phyloP scores from a whole-genome alignment of 352 stramenopile genomes.

The Globisporangium uncinulatum region DNA sequence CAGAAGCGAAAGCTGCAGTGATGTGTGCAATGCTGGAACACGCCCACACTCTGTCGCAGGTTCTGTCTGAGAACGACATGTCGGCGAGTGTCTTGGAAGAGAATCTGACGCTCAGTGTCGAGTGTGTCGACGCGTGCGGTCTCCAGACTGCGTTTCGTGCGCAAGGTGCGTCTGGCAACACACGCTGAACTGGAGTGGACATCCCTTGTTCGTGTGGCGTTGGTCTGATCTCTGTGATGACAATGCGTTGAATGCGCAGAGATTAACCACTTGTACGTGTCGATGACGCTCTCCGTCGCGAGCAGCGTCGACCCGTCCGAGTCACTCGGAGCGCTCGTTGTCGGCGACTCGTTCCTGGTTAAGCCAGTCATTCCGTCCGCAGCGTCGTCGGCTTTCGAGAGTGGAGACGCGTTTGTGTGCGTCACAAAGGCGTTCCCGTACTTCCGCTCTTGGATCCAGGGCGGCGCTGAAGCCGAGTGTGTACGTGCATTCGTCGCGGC shows the following conservation, averaged over 20 bases:
- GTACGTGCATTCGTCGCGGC: constrained; percentile 29
- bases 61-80: constrained; percentile 16
- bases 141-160: constrained; percentile 9
- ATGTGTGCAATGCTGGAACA: constrained; percentile 14
- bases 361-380: not conserved
- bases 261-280: constrained; percentile 55
- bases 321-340: constrained; percentile 37
- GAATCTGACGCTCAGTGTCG: constrained; percentile 25
- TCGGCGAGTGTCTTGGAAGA: constrained; percentile 30
- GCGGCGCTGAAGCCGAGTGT: constrained; percentile 35
- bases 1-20: constrained; percentile 15
- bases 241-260: constrained; percentile 13
- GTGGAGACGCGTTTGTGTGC: constrained; percentile 20
- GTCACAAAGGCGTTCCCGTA: constrained; percentile 54
- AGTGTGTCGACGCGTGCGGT: constrained; percentile 44
- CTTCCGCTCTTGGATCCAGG: constrained; percentile 59
- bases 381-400: not conserved
- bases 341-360: constrained; percentile 55
- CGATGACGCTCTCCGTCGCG: constrained; percentile 28
- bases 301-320: constrained; percentile 18
- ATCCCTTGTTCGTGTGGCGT: not conserved
- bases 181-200: no score
- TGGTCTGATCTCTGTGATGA: not conserved
- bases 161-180: constrained; percentile 11
- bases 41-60: constrained; percentile 12